Evolutionary conservation across 139 green algal species (phyloP).

Genomic region (Limnomonas spitsbergensis): DNA sequence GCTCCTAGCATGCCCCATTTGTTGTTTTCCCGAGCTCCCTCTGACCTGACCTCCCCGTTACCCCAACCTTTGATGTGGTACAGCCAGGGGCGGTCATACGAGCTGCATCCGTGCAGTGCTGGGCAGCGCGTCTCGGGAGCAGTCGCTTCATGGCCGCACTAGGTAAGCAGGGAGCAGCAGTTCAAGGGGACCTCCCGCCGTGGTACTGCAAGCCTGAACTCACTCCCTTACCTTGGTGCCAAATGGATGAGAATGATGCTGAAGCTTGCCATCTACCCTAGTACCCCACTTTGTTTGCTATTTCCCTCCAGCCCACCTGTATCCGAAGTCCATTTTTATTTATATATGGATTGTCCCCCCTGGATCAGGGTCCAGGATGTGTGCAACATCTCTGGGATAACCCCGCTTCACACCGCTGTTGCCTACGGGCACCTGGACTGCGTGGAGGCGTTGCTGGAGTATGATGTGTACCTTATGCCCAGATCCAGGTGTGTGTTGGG

Average conservation of each 20-base stretch:
- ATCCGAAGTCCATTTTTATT: no score
- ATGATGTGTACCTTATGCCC: neutral
- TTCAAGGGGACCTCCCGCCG: neutral
- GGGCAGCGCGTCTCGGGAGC: neutral
- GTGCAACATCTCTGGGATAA: neutral
- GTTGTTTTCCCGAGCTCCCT: neutral
- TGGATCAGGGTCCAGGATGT: neutral
- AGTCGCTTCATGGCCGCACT: neutral
- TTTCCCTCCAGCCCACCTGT: no score
- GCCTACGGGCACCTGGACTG: neutral
- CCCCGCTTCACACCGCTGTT: neutral
- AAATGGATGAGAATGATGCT: neutral
- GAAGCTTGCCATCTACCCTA: neutral
- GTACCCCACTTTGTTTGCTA: neutral
- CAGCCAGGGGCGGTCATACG: neutral
- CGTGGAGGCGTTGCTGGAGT: neutral
- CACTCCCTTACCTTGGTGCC: neutral
- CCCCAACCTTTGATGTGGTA: neutral
- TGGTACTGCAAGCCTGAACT: no score
- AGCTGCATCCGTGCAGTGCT: neutral
- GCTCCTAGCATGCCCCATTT: neutral
- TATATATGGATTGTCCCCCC: no score
- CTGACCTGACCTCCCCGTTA: no score
- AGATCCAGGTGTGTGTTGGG: constrained; percentile 7
- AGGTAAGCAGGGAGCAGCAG: no score